Base-by-base conservation (phyloP, 345 rosid species). In the Trapa bicornis region DNA sequence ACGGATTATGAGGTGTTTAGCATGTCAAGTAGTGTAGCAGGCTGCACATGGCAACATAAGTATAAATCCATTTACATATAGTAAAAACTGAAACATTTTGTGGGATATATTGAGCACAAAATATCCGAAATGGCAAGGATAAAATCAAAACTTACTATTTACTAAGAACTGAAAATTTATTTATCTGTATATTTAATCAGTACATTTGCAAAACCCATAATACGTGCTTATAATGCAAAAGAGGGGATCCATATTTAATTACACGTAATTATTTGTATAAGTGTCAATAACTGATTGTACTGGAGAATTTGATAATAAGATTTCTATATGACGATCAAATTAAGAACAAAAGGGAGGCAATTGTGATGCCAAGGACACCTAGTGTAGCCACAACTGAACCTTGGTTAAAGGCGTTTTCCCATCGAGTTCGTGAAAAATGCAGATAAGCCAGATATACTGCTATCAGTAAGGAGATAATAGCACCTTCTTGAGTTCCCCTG, bases 401-500 rank as follows among this genome's bases (percentile, higher is more conserved):
- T 82, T 85, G 90, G 54, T 90, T 91, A 72, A 90, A 87, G 12
- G 98, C 81, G 65, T 65, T 82, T 73, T 65, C 78, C 77, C 90
- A 79, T 85, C 80, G 82, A 37, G 79, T 74, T 71, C 87, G 69
- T 65, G 94, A 84, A 80, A 93, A 87, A 78, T 93, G 98, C 88
- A 87, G 94, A 84, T 77, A 93, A 71, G 86, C 96, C 86, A 93
- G 65, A 75, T 87, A 90, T 41, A 73, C 86, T 17, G 87, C 82
- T 37, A 88, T 78, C 68, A 78, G 80, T 69, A 90, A 61, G 63
- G 85, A 66, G 73, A 87, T 75, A 70, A 88, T 81, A 52, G 81
- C 81, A 47, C 97, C 96, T 74, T 79, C 80, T 75, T 88, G 86
- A 32, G 72, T 79, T 77, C 88, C 97, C 81, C 98, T 93, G 87